These are phyloP conservation scores for Lyophyllum shimeji DNA, from an alignment of 768 basidiomycete species.

Conservation along the genomic window DNA sequence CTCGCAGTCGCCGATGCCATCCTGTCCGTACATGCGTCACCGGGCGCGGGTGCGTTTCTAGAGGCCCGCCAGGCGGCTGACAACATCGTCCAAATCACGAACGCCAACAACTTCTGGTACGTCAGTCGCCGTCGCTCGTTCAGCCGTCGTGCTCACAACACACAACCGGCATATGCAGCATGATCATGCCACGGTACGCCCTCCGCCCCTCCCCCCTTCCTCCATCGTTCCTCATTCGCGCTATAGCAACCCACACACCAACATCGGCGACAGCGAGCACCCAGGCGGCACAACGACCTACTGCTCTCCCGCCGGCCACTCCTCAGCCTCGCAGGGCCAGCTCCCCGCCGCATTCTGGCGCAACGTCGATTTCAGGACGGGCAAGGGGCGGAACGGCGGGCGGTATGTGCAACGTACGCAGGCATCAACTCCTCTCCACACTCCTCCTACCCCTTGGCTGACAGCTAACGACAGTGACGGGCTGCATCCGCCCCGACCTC, in stretches of 20 bases:
- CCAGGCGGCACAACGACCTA: conserved; percentile 56
- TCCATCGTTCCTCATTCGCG: no score
- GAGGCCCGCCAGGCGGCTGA: conserved; percentile 34
- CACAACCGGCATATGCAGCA: conserved; percentile 28
- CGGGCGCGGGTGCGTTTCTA: conserved; percentile 8
- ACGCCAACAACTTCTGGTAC: conserved; percentile 44
- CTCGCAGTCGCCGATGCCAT: background rate
- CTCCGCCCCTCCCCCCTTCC: no score
- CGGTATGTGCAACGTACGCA: conserved; percentile 46
- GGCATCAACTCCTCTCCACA: background rate
- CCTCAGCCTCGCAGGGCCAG: conserved; percentile 41
- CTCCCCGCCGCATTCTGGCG: conserved; percentile 50
- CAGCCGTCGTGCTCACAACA: background rate
- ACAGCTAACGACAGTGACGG: conserved; percentile 51
- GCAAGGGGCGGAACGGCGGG: conserved; percentile 37
- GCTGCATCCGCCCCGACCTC: conserved; percentile 48
- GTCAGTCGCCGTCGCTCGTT: no score
- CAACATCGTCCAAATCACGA: conserved; percentile 52
- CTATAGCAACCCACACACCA: no score
- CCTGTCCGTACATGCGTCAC: background rate
- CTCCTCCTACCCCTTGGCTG: no score
- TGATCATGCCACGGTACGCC: conserved; percentile 48
- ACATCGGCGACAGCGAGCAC: conserved; percentile 53
- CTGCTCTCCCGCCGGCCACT: conserved; percentile 44
- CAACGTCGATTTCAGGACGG: conserved; percentile 44